Base-by-base conservation (phyloP, 305 asterid genomes). In the Fraxinus baroniana region DNA sequence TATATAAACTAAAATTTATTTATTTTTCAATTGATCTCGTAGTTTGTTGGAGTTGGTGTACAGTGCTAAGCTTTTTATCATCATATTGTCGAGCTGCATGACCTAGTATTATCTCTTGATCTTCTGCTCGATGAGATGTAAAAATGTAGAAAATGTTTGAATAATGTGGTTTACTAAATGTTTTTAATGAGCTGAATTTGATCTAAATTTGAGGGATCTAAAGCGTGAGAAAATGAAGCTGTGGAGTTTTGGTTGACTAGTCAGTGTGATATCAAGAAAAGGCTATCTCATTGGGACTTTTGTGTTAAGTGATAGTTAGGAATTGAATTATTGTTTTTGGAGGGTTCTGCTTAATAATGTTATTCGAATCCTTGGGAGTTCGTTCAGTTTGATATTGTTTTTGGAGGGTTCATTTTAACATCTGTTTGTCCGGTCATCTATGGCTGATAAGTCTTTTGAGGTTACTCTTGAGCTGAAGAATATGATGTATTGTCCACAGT, bases 221-320 rank as follows among this genome's bases (percentile, higher is more conserved):
- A 76, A 68, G 80, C 70, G 28, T 73, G 26, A 74, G 24, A 35
- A 62, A 32, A 36, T 33, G 76, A 68, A 57, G 39, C 33, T 28
- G 52, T 49, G 12, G 74, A 28, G 32, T 37, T 35, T 33, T 41
- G 32, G 18, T 80, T 77, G 80, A 81, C 62, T 81, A 24, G 2
- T 28, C 79, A 49, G 80, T 79, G 83, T 1, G 39, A 35, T 52
- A 37, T 37, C 57, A 60, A 80, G 66, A 37, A 49, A 72, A 71
- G 26, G 77, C 37, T 18, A 39, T 73, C 35, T 32, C 13, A 7
- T 72, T 39, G 78, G 57, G 10, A 12, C 44, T 74, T 74, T 33
- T 35, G 10, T 35, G n/a, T 73, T n/a, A 41, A 35, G 78, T 17
- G 18, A 17, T 15, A 39, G 18, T 32, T 33, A 7, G 49, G 24